These are phyloP conservation scores for Boletus barrowsii DNA, from an alignment of 768 basidiomycete species.

Conservation along the genomic window DNA sequence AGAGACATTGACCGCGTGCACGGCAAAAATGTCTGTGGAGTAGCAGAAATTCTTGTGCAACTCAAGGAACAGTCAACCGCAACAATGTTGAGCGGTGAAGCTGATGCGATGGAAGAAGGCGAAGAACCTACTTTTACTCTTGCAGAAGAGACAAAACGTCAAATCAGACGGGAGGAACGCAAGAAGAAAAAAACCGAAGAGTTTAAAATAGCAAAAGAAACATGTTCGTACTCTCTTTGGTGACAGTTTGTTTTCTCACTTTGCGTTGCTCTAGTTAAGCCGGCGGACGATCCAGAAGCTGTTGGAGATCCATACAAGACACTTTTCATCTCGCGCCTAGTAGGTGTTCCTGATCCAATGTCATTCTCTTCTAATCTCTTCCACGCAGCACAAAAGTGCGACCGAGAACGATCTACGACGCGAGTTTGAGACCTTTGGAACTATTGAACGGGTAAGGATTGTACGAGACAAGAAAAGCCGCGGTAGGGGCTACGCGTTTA, in stretches of 20 bases:
- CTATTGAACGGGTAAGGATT: slow-evolving; percentile 91
- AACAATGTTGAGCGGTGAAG: slow-evolving; percentile 54
- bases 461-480: slow-evolving; percentile 89
- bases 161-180: slow-evolving; percentile 73
- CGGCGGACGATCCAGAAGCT: slow-evolving; percentile 86
- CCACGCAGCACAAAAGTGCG: slow-evolving; percentile 77
- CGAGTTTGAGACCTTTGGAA: slow-evolving; percentile 94
- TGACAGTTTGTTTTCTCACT: slow-evolving; percentile 1
- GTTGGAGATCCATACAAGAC: slow-evolving; percentile 98
- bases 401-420: slow-evolving; percentile 90
- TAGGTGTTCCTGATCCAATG: slow-evolving; percentile 32
- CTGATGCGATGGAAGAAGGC: slow-evolving; percentile 78
- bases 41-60: slow-evolving; percentile 68
- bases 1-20: slow-evolving; percentile 75
- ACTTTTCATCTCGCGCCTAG: slow-evolving; percentile 91
- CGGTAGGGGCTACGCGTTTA: slow-evolving; percentile 90
- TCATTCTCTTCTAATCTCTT: slow-evolving; percentile 13
- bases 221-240: slow-evolving; percentile 57
- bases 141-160: slow-evolving; percentile 79
- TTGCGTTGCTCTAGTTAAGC: slow-evolving; percentile 66
- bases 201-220: slow-evolving; percentile 78
- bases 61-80: slow-evolving; percentile 78
- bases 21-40: slow-evolving; percentile 68
- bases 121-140: slow-evolving; percentile 79
- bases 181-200: slow-evolving; percentile 74